Evolutionary conservation across 306 rosid genomes (phyloP), one percentile per base, ranked within the genome.

Genomic region (Malus asiatica): DNA sequence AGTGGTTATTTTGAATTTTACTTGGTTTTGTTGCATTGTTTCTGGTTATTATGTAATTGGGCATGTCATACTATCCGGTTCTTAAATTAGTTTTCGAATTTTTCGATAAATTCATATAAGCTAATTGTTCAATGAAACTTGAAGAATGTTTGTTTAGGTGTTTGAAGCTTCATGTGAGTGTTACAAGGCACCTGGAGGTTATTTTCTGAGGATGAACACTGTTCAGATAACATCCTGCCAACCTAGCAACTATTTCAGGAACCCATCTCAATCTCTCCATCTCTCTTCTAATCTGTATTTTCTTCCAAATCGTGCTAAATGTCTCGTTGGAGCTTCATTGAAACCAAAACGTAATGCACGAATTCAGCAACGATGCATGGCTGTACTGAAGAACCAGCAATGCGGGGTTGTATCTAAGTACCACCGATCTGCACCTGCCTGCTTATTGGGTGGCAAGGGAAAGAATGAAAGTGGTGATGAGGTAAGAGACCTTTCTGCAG

Each of bases 381-480:
- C 40, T 20, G 11, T 59, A 40, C 6, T 59, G 66, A 59, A 73
- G 57, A 59, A 60, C 5, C 58, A 27, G 69, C 53, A 11, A 6
- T 18, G 68, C 44, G 20, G 69, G 68, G 58, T 8, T 0, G 44
- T 44, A 18, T 42, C 77, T 10, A 61, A 35, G 52, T 5, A 60
- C 44, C 44, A 5, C 14, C 68, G 14, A 23, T 27, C 67, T 72
- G 32, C 16, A 73, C 59, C 55, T 73, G 60, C 44, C n/a, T 60
- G 77, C n/a, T 44, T 61, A 11, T 60, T 73, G 45, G 77, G 59
- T 12, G 69, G 59, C 59, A 61, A 44, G 77, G 77, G 77, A 73
- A 60, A 61, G 69, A 61, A 61, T 61, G 59, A 51, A 60, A 11
- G 58, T 2, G 59, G 64, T 40, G 10, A 59, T 38, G 67, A 73